These are phyloP conservation scores for Hygrophila difformis DNA, from an alignment of 257 asterid genomes.

Conservation along the genomic window DNA sequence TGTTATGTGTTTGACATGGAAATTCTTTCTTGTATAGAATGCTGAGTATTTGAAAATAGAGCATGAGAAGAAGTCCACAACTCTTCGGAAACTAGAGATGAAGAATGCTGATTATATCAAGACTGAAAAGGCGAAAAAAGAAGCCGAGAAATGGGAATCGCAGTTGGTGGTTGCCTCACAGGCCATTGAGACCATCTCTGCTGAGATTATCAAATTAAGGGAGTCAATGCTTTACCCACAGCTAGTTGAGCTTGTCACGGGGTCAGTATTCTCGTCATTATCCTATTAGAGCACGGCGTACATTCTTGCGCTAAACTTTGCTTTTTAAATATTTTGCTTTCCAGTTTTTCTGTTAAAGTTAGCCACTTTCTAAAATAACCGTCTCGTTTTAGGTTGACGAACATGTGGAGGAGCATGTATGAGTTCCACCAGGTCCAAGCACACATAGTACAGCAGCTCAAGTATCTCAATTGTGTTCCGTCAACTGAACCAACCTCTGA, in stretches of 20 bases:
- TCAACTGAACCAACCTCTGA: constrained; percentile 67
- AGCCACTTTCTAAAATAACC: background rate
- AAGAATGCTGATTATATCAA: constrained; percentile 76
- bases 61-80: constrained; percentile 57
- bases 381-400: constrained; percentile 43
- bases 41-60: constrained; percentile 67
- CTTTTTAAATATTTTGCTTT: too few species aligned
- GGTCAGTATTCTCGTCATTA: constrained; percentile 36
- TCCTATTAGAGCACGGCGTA: background rate
- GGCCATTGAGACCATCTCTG: constrained; percentile 73
- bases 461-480: constrained; percentile 54
- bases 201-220: constrained; percentile 71
- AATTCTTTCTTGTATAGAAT: constrained; percentile 34
- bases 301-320: background rate
- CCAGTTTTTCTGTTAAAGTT: too few species aligned
- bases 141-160: constrained; percentile 84
- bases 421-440: constrained; percentile 93
- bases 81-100: constrained; percentile 71
- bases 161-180: constrained; percentile 76
- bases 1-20: background rate
- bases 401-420: constrained; percentile 98
- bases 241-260: constrained; percentile 64
- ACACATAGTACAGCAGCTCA: constrained; percentile 90
- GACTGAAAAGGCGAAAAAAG: constrained; percentile 85
- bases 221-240: constrained; percentile 82